Conservation (phyloP, 805 yeast species). For the Phaffomyces thermotolerans region DNA sequence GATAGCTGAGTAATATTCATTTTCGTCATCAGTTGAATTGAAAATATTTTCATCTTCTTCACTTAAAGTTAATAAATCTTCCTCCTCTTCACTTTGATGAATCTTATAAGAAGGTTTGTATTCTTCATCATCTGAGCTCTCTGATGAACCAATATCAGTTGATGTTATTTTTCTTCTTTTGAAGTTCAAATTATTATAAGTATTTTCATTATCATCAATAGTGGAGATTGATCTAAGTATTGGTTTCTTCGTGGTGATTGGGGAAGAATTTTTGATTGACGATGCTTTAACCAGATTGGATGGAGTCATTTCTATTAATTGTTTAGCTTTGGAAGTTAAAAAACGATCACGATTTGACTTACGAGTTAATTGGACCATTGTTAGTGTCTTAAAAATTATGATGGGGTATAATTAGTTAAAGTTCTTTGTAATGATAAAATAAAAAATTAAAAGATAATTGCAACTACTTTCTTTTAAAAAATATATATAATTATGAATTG, state of each 20-base stretch:
- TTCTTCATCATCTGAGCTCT: conserved; percentile 3
- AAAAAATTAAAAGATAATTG: not conserved
- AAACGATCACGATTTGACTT: conserved; percentile 23
- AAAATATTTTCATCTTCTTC: conserved; percentile 20
- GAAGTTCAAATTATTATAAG: conserved; percentile 22
- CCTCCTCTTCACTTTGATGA: conserved; percentile 8
- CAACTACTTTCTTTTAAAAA: conserved; percentile 1
- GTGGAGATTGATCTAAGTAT: conserved; percentile 24
- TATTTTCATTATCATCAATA: conserved; percentile 23
- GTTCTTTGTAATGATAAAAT: not conserved
- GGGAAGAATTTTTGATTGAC: not conserved
- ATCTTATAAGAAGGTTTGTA: not conserved
- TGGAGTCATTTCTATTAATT: conserved; percentile 8
- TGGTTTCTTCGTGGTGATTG: conserved; percentile 15
- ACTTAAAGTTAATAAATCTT: conserved; percentile 1
- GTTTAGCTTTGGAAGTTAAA: conserved; percentile 24
- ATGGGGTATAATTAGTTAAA: conserved; percentile 10
- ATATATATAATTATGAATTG: not conserved
- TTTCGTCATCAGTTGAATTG: conserved; percentile 21
- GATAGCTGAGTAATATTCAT: conserved; percentile 21
- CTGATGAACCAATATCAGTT: not conserved
- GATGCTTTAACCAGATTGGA: not conserved
- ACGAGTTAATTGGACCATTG: conserved; percentile 16
- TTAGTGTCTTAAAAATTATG: too few species aligned
- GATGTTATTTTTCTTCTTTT: conserved; percentile 18